Conservation (phyloP, 2,329 filamentous ascomycete genomes). For the Venturia carpophila region DNA sequence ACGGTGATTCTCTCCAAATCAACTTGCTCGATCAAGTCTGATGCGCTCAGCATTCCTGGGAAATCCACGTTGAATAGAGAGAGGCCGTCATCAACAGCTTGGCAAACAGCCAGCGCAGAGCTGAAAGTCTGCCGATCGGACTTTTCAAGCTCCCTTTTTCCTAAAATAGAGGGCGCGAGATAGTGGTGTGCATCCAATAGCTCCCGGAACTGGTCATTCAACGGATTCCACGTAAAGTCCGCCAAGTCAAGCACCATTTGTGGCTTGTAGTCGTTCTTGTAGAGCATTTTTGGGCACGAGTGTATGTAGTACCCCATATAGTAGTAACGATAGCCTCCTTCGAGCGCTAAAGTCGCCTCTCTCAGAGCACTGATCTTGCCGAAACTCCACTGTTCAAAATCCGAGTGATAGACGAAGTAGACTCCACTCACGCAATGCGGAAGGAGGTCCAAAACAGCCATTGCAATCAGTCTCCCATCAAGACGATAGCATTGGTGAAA, state of each 20-base stretch:
- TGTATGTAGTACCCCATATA: conserved; percentile 84
- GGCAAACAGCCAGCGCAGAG: neutral
- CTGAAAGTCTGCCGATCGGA: conserved; percentile 22
- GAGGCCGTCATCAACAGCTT: conserved; percentile 24
- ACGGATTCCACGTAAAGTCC: conserved; percentile 52
- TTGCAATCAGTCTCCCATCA: conserved; percentile 65
- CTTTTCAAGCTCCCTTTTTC: conserved; percentile 16
- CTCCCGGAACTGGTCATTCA: conserved; percentile 31
- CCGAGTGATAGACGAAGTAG: conserved; percentile 75
- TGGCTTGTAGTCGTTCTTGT: conserved; percentile 72
- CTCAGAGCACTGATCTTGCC: conserved; percentile 69
- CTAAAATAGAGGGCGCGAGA: conserved; percentile 13
- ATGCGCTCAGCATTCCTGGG: conserved; percentile 55
- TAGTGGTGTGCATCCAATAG: conserved; percentile 26
- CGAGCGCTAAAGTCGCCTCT: conserved; percentile 62
- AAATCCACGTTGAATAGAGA: conserved; percentile 55
- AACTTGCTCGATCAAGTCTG: conserved; percentile 44
- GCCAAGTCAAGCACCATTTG: conserved; percentile 51
- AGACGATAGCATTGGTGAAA: conserved; percentile 78
- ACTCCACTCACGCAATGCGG: conserved; percentile 72
- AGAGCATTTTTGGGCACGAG: conserved; percentile 72
- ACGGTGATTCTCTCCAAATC: conserved; percentile 51
- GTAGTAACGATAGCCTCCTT: conserved; percentile 66
- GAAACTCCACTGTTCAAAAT: conserved; percentile 59
- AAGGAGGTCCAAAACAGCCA: conserved; percentile 69